phyloP scores from a whole-genome alignment of 1,284 basidiomycete genomes.

The Papiliotrema terrestris region DNA sequence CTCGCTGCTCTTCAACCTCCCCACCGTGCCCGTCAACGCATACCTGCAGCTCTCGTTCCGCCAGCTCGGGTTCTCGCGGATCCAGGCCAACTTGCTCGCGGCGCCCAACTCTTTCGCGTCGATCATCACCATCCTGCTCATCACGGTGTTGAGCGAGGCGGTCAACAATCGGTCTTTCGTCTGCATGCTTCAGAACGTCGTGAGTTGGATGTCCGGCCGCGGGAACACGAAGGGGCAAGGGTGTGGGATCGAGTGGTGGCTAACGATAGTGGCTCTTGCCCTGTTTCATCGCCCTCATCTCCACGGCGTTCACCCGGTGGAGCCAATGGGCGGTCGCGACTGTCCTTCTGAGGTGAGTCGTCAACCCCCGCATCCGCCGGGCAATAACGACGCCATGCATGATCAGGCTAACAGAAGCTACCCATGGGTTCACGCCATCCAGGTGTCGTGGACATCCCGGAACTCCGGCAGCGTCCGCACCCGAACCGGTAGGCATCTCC shows the following conservation, averaged over 20 bases:
- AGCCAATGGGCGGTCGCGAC: slow-evolving; percentile 18
- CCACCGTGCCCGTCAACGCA: slow-evolving; percentile 50
- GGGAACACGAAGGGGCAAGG: too few species aligned
- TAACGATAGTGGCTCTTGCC: slow-evolving; percentile 17
- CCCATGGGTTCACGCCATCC: slow-evolving; percentile 17
- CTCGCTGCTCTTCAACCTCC: slow-evolving; percentile 46
- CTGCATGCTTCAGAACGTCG: slow-evolving; percentile 4
- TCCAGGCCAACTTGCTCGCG: slow-evolving; percentile 60
- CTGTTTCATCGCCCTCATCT: slow-evolving; percentile 7
- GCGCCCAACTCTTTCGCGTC: slow-evolving; percentile 43
- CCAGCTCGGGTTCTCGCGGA: slow-evolving; percentile 61
- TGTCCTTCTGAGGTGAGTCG: slow-evolving; percentile 6
- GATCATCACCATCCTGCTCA: slow-evolving; percentile 50
- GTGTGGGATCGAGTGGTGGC: too few species aligned
- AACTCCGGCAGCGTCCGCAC: slow-evolving; percentile 24
- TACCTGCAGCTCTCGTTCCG: slow-evolving; percentile 64
- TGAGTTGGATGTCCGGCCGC: too few species aligned
- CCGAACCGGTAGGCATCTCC: slow-evolving; percentile 11
- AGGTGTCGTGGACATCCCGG: slow-evolving; percentile 1
- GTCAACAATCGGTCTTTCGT: slow-evolving; percentile 16
- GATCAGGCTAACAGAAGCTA: background rate
- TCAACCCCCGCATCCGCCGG: too few species aligned
- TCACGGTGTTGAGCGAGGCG: slow-evolving; percentile 6
- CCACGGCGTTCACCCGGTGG: background rate
- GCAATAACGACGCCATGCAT: too few species aligned